Evolutionary conservation across 2,329 filamentous ascomycete species (phyloP).

Genomic region (Ophioceras dolichostomum): DNA sequence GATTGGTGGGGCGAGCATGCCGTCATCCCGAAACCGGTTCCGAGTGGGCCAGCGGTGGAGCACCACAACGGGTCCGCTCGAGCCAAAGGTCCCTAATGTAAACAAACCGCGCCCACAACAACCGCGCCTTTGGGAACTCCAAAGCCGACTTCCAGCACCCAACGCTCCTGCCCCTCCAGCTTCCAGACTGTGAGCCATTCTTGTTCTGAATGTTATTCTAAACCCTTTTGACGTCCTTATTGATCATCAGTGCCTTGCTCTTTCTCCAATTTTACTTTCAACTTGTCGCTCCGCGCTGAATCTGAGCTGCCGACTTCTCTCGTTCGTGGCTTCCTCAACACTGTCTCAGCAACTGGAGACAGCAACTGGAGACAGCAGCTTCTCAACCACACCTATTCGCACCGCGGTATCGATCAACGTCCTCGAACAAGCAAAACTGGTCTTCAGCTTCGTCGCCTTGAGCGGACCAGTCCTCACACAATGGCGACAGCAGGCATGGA

Average conservation of each 20-base stretch:
- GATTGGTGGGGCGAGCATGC: too few species aligned
- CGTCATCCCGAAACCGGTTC: too few species aligned
- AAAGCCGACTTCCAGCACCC: not conserved
- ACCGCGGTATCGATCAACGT: not conserved
- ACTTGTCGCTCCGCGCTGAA: not conserved
- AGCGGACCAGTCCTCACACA: not conserved
- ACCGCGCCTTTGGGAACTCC: not conserved
- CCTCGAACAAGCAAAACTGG: too few species aligned
- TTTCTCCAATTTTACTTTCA: not conserved
- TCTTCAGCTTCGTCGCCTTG: too few species aligned
- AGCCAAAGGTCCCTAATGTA: too few species aligned
- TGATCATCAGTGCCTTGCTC: not conserved
- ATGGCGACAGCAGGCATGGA: constrained; percentile 21
- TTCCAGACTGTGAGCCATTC: not conserved
- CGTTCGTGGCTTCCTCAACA: not conserved
- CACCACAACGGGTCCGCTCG: too few species aligned
- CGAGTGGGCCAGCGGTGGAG: too few species aligned
- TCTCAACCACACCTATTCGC: not conserved
- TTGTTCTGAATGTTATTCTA: not conserved
- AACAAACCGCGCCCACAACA: not conserved
- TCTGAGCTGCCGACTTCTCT: not conserved
- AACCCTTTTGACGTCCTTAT: not conserved
- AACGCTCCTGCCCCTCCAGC: not conserved
- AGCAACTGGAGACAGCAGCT: too few species aligned
- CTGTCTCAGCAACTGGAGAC: not conserved